A percentile compares a stretch with the other conserved stretches of the same genome.
Conservation (phyloP, 148 eudicot species). For the Rhododendron ferrugineum region DNA sequence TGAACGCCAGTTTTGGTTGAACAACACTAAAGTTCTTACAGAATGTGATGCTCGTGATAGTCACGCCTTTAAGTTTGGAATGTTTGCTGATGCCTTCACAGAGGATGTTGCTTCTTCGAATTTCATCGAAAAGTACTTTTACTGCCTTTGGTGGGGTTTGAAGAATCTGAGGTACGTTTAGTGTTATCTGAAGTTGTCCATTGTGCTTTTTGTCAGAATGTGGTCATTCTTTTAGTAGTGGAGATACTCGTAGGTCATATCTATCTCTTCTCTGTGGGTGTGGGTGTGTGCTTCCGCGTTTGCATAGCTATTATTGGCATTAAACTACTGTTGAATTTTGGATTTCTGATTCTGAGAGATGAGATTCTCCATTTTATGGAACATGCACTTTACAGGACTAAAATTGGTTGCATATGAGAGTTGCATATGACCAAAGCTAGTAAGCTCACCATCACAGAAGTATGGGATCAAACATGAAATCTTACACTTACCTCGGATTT, state of each 20-base stretch:
- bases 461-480: not conserved
- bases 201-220: not conserved
- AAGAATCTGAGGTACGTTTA: constrained; percentile 48
- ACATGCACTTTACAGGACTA: too few species aligned
- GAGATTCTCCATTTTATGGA: not conserved
- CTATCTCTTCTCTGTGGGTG: not conserved
- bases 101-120: constrained; percentile 55
- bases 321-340: not conserved
- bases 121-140: constrained; percentile 54
- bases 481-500: not conserved
- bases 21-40: constrained; percentile 30
- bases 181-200: not conserved
- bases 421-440: not conserved
- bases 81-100: constrained; percentile 53
- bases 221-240: not conserved
- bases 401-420: not conserved
- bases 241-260: not conserved
- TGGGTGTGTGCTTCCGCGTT: not conserved
- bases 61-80: constrained; percentile 45
- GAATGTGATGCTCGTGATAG: constrained; percentile 42
- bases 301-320: not conserved
- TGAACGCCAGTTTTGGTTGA: constrained; percentile 44
- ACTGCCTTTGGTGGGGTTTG: constrained; percentile 96
- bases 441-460: not conserved
- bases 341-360: not conserved